Percentiles rank a stretch among this genome's conserved stretches.
phyloP scores from a whole-genome alignment of 805 yeast genomes.

The Suhomyces sp. region DNA sequence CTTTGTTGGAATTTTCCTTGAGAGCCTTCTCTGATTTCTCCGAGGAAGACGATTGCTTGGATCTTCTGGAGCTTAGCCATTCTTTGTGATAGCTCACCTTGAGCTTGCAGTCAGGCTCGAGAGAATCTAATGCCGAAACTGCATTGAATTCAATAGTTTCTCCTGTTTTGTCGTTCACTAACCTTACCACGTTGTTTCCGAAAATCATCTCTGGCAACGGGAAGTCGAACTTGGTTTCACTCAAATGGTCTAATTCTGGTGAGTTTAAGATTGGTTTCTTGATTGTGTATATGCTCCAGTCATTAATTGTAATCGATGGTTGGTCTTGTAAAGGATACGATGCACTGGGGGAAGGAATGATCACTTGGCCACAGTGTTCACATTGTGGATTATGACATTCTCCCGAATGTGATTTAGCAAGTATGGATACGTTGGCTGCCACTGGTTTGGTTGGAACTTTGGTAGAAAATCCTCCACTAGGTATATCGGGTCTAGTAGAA shows the following conservation, averaged over 20 bases:
- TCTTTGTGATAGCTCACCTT: constrained; percentile 83
- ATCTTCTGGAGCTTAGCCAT: constrained; percentile 56
- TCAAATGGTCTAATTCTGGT: constrained; percentile 68
- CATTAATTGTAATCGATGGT: constrained; percentile 67
- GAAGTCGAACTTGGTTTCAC: constrained; percentile 57
- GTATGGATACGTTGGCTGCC: constrained; percentile 31
- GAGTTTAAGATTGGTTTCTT: constrained; percentile 78
- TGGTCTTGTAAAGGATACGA: constrained; percentile 59
- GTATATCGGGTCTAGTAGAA: not conserved
- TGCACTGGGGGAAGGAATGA: constrained; percentile 76
- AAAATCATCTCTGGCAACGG: constrained; percentile 98
- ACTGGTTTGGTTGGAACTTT: constrained; percentile 2
- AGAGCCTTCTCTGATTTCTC: constrained; percentile 25
- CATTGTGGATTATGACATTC: constrained; percentile 50
- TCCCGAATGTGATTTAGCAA: constrained; percentile 42
- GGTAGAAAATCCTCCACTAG: constrained; percentile 10
- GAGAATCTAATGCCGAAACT: constrained; percentile 59
- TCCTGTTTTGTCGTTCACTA: constrained; percentile 40
- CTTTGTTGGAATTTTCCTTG: constrained; percentile 24
- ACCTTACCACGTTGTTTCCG: constrained; percentile 70
- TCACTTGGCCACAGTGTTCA: constrained; percentile 65
- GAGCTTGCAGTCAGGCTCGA: constrained; percentile 34
- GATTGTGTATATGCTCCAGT: constrained; percentile 74
- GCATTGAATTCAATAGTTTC: constrained; percentile 68
- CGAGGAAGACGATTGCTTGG: constrained; percentile 18